Evolutionary conservation across 2,329 filamentous ascomycete species (phyloP), one percentile per base, ranked within the genome.

Genomic region (Aspergillus intermedius): DNA sequence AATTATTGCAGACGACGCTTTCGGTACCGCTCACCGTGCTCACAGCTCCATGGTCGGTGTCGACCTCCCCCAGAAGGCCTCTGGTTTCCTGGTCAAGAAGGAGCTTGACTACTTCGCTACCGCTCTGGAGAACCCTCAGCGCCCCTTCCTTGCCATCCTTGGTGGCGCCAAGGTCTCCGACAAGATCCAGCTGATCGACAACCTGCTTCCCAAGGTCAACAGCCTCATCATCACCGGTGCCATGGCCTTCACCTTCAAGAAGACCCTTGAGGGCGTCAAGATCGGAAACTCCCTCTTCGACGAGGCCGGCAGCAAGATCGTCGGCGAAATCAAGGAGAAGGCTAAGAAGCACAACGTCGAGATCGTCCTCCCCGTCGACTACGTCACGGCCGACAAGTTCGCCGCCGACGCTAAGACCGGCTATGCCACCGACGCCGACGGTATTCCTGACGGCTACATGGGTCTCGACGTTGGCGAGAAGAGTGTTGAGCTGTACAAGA

Each of bases 201-300:
- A 98, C 81, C 80, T 98, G 59, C 86, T 98, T 60, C 88, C 90
- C 74, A 97, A 98, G 82, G 91, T 98, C 73, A 82, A 98, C 81
- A 93, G 86, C 71, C 82, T 98, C 59, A 87, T 98, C 74, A 86
- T 98, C 75, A 95, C 91, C 71, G 93, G 93, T 68, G 93, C 83
- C 64, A 98, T 98, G 93, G 91, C 93, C 55, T 98, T 97, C 78
- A 98, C 93, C 63, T 98, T 98, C 83, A 97, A 97, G 82, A 98
- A 98, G 83, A 91, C 89, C n/a, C 81, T 97, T 49, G 82, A 96
- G 75, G 79, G 81, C 68, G 84, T 97, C 65, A 81, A 84, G 72
- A 98, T 98, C 59, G 93, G 93, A 53, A 84, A 84, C 77, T 93
- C 77, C 46, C 81, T 98, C 63, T 98, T 95, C 69, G 93, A 98